Evolutionary conservation across 2,329 filamentous ascomycete genomes (phyloP).

Genomic region (Neofusicoccum sp.): DNA sequence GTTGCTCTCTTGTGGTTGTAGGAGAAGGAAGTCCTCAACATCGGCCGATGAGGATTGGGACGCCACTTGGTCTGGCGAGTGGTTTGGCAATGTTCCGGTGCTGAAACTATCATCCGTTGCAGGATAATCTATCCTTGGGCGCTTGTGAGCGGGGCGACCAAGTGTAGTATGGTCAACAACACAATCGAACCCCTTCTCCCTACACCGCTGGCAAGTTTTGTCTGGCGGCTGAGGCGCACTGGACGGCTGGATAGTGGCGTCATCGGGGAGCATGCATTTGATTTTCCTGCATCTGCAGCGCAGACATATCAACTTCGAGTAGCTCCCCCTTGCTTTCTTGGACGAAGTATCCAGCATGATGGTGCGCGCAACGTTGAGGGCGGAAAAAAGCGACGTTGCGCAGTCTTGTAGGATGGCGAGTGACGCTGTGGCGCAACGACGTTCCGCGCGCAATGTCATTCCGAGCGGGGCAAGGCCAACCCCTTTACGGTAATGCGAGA

Average conservation of each 20-base stretch:
- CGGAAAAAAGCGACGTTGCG: not conserved
- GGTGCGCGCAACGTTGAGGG: not conserved
- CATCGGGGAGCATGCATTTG: conserved; percentile 21
- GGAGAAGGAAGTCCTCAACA: not conserved
- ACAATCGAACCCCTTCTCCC: conserved; percentile 20
- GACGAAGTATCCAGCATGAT: not conserved
- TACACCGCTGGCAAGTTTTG: conserved; percentile 20
- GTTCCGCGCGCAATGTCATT: not conserved
- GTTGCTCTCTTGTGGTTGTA: not conserved
- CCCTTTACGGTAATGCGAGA: too few relatives aligned
- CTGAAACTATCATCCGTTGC: too few relatives aligned
- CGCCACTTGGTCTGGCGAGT: too few relatives aligned
- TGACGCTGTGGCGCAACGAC: too few relatives aligned
- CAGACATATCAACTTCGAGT: conserved; percentile 22
- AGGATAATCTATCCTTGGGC: not conserved
- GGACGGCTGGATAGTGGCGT: conserved; percentile 17
- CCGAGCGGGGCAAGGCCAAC: not conserved
- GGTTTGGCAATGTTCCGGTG: too few relatives aligned
- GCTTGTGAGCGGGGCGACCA: conserved; percentile 21
- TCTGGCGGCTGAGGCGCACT: conserved; percentile 16
- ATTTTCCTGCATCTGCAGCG: conserved; percentile 23
- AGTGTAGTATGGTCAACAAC: conserved; percentile 22
- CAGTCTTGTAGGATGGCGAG: not conserved
- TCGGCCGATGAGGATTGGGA: not conserved
- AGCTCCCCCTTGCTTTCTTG: conserved; percentile 19